Base-by-base conservation (phyloP, 2,329 filamentous ascomycete genomes). In the Fusarium robinianum region DNA sequence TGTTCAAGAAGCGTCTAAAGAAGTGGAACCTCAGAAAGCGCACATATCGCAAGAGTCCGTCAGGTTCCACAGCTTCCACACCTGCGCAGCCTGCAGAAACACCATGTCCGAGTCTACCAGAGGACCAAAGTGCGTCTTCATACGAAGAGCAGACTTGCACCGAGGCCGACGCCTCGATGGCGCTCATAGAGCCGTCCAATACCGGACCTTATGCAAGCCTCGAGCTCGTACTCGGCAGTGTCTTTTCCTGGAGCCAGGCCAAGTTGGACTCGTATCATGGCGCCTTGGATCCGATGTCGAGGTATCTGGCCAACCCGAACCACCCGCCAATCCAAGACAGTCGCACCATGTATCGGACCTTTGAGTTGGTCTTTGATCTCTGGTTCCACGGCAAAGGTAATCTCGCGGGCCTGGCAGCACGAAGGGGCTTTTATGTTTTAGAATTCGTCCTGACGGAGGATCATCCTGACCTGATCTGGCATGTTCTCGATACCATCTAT, bases 1-100 rank as follows among this genome's bases (percentile, higher is more conserved):
- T 69, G 66, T 70, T 68, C 40, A 70, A 70, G 44, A 70, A 70
- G 49, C 61, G 67, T 21, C 52, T 70, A 30, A 67, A 65, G 52
- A 70, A 68, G 49, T 70, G 67, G 67, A 65, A 67, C 35, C 46
- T 70, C 15, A 63, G 67, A 38, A 70, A 70, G 41, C 60, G 66
- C 24, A 56, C 57, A 39, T 68, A 69, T 49, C 60, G 66, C 30
- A 67, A 63, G 49, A 57, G 59, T 21, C 51, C 49, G 27, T 23
- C 48, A 8, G 50, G 39, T 17, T 55, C 57, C 18, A 42, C 42
- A 9, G 49, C 50, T 42, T 58, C 59, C 8, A 59, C 58, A 17
- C 53, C 59, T n/a, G 17, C 38, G 35, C 42, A 38, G 22, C 30
- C 40, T 22, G 24, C 47, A 34, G 50, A 54, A 29, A 44, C 33